Evolutionary conservation across 176 grass and related monocot species (phyloP), one percentile per base, ranked within the genome.

Genomic region (Chrysopogon serrulatus): DNA sequence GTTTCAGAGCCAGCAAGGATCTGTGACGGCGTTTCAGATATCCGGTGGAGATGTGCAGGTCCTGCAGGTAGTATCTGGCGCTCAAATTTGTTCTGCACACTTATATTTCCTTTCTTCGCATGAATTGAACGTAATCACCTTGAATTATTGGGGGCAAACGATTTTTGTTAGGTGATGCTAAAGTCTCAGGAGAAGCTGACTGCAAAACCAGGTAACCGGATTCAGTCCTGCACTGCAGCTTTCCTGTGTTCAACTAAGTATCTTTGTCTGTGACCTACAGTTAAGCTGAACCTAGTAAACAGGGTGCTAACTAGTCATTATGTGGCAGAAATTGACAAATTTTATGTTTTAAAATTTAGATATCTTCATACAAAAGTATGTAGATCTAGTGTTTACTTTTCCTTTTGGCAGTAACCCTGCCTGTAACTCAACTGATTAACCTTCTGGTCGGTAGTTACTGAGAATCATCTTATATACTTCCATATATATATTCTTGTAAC

Each of bases 11-110:
- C 87, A 82, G 15, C 57, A 96, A 80, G 81, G 83, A 87, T 81
- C 89, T 76, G 89, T 87, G 82, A 99, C 91, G 77, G 83, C 96
- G 73, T 99, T 99, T 90, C 93, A 99, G 85, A 99, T 99, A 92
- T 86, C 91, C 6, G 91, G 96, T 10, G 93, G 89, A 74, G 96
- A 99, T 78, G 92, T 92, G 73, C 93, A 99, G 81, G 92, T 96
- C 56, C 77, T 99, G 81, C 93, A 98, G 91, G 96, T 98, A 94
- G 48, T 83, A 79, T 66, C 64, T 23, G 35, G 30, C 83, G 67
- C 49, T 72, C 34, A 32, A 68, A 31, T 44, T 13, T 82, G 16
- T 65, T 82, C 2, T 64, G 5, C 65, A 23, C 31, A 3, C 59
- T 74, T 56, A 6, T 28, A 16, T 8, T 5, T 45, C 35, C 30